Conservation (phyloP, 2,329 filamentous ascomycete genomes). For the Shiraia sp. region DNA sequence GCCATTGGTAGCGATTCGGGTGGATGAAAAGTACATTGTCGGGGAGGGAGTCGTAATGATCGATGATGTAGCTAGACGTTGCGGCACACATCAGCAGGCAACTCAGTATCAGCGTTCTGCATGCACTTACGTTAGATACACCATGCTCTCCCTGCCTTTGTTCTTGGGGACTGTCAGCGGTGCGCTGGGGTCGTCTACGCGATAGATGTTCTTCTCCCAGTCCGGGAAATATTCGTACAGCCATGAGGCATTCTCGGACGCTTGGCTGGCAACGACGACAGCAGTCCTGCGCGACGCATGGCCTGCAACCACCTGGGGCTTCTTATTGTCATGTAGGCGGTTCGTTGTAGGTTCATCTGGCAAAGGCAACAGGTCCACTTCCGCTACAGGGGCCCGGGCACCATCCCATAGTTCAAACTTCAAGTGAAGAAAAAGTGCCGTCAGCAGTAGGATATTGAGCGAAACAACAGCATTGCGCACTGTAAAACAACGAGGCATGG, state of each 20-base stretch:
- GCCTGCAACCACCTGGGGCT: conserved; percentile 15
- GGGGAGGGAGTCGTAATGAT: conserved; percentile 46
- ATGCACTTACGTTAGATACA: conserved; percentile 50
- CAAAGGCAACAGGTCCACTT: conserved; percentile 12
- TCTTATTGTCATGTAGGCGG: conserved; percentile 13
- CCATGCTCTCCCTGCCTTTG: conserved; percentile 56
- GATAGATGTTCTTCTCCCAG: conserved; percentile 49
- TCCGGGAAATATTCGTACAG: conserved; percentile 42
- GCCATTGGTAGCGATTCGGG: conserved; percentile 50
- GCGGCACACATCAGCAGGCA: conserved; percentile 5
- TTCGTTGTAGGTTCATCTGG: conserved; percentile 15
- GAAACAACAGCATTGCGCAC: conserved; percentile 29
- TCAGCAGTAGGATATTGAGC: conserved; percentile 27
- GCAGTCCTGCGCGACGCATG: conserved; percentile 28
- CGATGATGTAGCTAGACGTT: conserved; percentile 45
- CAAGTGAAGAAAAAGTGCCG: conserved; percentile 34
- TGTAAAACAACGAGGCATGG: conserved; percentile 35
- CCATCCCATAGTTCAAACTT: conserved; percentile 33
- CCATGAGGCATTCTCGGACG: conserved; percentile 48
- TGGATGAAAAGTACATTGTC: conserved; percentile 50
- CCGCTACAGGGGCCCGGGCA: conserved; percentile 7
- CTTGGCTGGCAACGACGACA: conserved; percentile 45
- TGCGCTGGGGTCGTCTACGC: conserved; percentile 46
- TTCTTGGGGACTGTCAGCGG: conserved; percentile 50
- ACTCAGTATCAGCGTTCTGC: neutral